Evolutionary conservation across 2,329 filamentous ascomycete genomes (phyloP).

Genomic region (Sclerotinia spermophila): DNA sequence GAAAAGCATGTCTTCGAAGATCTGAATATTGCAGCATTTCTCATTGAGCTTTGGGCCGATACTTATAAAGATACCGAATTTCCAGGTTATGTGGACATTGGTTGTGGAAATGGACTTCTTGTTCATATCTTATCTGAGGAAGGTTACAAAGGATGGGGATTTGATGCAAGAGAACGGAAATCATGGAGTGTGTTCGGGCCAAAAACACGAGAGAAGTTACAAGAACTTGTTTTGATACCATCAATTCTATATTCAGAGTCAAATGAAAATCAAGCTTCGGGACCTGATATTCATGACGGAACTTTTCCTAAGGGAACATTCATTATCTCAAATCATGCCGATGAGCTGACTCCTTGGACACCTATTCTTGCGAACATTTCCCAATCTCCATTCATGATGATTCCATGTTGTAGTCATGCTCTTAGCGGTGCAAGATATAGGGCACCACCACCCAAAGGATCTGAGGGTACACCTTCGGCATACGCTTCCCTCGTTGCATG

Average conservation of each 20-base stretch:
- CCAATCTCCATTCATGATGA: conserved; percentile 78
- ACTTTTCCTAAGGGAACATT: conserved; percentile 73
- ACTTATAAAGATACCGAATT: conserved; percentile 68
- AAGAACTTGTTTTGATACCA: conserved; percentile 60
- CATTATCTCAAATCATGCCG: conserved; percentile 94
- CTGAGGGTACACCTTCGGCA: conserved; percentile 52
- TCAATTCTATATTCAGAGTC: conserved; percentile 28
- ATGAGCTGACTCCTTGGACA: conserved; percentile 95
- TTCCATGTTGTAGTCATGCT: conserved; percentile 92
- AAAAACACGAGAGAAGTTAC: conserved; percentile 47
- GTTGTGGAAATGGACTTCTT: conserved; percentile 89
- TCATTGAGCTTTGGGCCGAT: conserved; percentile 84
- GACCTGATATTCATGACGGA: conserved; percentile 51
- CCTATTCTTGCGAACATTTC: conserved; percentile 78
- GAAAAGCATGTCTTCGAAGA: conserved; percentile 95
- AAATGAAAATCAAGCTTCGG: conserved; percentile 28
- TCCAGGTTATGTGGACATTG: conserved; percentile 91
- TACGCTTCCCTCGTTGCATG: conserved; percentile 83
- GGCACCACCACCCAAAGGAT: conserved; percentile 50
- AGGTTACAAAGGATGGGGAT: conserved; percentile 83
- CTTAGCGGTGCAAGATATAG: conserved; percentile 73
- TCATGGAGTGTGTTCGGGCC: conserved; percentile 74
- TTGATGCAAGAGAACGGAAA: conserved; percentile 81
- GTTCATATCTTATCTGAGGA: conserved; percentile 78
- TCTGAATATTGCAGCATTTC: conserved; percentile 81